These are phyloP conservation scores for Pogostemon cablin DNA, from an alignment of 257 asterid genomes.

Conservation along the genomic window DNA sequence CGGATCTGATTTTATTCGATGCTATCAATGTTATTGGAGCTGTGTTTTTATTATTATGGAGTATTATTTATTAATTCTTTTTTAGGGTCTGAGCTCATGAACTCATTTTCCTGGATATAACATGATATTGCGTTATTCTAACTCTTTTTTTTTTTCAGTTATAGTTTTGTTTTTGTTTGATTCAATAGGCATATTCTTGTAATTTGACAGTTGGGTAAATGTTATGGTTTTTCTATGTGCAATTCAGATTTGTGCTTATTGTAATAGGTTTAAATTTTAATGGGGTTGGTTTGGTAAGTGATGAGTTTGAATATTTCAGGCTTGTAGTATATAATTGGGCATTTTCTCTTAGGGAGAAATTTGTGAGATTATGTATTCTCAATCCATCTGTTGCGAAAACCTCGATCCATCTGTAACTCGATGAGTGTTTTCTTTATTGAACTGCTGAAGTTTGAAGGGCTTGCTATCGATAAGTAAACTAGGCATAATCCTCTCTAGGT, in stretches of 20 bases:
- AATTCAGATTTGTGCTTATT: constrained; percentile 19
- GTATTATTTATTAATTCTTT: constrained; percentile 1
- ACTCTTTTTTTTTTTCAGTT: not conserved
- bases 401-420: no score
- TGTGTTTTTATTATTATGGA: not conserved
- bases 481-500: not conserved
- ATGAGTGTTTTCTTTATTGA: not conserved
- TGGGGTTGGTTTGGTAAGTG: not conserved
- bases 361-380: constrained; percentile 2
- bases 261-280: not conserved
- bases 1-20: constrained; percentile 29
- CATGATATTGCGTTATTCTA: not conserved
- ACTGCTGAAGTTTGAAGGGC: not conserved
- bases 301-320: not conserved
- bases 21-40: not conserved
- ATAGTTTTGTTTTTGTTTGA: not conserved
- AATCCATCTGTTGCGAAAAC: no score
- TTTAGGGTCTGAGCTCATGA: not conserved
- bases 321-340: not conserved
- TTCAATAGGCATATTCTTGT: not conserved
- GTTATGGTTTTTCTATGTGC: constrained; percentile 11
- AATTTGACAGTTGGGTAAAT: not conserved
- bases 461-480: not conserved
- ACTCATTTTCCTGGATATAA: not conserved
- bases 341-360: not conserved